phyloP scores from a whole-genome alignment of 176 grass and related monocot species.

The Carex pumila region DNA sequence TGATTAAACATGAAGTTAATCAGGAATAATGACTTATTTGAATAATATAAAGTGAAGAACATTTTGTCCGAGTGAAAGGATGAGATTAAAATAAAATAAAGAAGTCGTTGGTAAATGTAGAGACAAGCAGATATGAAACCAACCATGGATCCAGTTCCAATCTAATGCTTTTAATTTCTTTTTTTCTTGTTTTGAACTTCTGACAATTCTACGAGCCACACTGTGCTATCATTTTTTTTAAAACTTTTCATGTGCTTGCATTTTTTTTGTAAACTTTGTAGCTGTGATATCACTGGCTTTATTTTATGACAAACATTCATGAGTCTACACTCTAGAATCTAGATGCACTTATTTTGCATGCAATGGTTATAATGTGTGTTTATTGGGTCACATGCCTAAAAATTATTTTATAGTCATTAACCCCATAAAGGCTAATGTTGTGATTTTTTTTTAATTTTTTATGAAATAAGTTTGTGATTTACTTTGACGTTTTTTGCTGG shows the following conservation, averaged over 20 bases:
- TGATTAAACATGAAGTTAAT: background rate
- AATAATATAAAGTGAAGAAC: background rate
- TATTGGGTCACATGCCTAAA: background rate
- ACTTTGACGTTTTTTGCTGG: background rate
- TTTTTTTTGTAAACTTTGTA: background rate
- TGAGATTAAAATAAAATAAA: background rate
- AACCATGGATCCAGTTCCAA: background rate
- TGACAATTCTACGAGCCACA: background rate
- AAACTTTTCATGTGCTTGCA: background rate
- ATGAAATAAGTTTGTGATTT: background rate
- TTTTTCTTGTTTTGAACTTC: background rate
- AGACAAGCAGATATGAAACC: background rate
- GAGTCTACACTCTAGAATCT: background rate
- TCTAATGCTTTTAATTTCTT: background rate
- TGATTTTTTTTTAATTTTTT: too few relatives aligned
- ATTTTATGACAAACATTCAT: background rate
- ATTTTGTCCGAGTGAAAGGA: background rate
- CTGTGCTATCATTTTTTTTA: background rate
- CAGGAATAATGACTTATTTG: background rate
- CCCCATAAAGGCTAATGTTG: background rate
- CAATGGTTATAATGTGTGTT: background rate
- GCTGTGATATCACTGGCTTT: background rate
- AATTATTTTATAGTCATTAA: background rate
- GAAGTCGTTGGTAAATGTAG: background rate
- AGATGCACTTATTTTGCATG: background rate